These are phyloP conservation scores for Microthlaspi erraticum DNA, from an alignment of 345 rosid genomes.

Conservation along the genomic window DNA sequence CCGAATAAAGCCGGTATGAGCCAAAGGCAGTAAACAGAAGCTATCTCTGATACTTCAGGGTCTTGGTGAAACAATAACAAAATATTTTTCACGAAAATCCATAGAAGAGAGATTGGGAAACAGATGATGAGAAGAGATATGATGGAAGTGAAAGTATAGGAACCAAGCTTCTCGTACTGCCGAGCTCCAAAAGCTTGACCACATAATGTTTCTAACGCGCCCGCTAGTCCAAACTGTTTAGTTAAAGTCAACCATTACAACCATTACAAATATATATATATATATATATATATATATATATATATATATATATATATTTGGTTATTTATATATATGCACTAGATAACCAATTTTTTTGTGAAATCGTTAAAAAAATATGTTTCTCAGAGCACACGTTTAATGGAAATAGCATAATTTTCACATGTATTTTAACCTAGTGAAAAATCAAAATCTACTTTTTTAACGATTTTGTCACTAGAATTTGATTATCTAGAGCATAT, in stretches of 20 bases:
- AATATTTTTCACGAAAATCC: constrained; percentile 55
- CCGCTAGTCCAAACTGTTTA: constrained; percentile 52
- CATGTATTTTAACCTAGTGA: no score
- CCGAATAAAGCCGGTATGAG: constrained; percentile 55
- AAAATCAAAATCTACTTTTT: no score
- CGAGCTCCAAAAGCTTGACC: constrained; percentile 70
- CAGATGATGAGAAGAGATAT: constrained; percentile 44
- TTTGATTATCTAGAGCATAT: no score
- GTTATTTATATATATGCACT: no score
- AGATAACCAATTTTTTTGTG: no score
- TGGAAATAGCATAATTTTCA: no score
- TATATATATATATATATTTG: no score
- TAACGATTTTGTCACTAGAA: no score
- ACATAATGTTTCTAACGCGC: constrained; percentile 44
- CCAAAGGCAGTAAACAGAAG: constrained; percentile 49
- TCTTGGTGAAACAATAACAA: constrained; percentile 49
- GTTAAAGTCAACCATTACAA: not conserved
- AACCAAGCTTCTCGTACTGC: constrained; percentile 50
- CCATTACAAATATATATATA: no score
- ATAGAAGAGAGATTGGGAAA: constrained; percentile 47
- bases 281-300: no score
- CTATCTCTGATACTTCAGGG: constrained; percentile 47
- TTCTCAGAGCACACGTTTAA: no score
- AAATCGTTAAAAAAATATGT: no score
- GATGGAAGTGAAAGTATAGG: constrained; percentile 49